Evolutionary conservation across 1,284 basidiomycete genomes (phyloP), one percentile per base, ranked within the genome.

Genomic region (Schizopora paradoxa): DNA sequence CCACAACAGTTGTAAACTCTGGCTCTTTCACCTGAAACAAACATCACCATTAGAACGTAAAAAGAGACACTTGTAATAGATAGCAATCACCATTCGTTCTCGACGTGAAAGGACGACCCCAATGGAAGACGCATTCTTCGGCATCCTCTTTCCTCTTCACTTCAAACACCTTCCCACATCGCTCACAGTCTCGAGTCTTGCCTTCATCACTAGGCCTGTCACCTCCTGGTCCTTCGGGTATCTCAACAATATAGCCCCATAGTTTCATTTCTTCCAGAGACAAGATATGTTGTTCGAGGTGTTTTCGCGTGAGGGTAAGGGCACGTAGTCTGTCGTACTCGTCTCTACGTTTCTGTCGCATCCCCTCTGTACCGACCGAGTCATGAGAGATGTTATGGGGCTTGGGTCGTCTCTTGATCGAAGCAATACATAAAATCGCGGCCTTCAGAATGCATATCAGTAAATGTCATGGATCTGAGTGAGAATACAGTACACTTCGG

Each of bases 281-380:
- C 47, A 87, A 69, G 36, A 86, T 56, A 42, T 84, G 72, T 7
- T 72, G 67, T 42, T 77, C 66, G n/a, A 94, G 65, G 19, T 74
- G 58, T 2, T 66, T 53, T 3, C 64, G 64, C 0, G 81, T 78
- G 41, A 92, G 66, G n/a, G 64, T 68, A 5, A 87, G 68, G 3
- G 75, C 64, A 25, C 76, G 62, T 2, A 82, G 63, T 21, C 77
- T 69, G 51, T 82, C 83, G 29, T 72, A 74, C 6, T 73, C 69
- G 53, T 83, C 82, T 25, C 65, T 65, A 13, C 82, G 80, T 10
- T 70, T 68, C 7, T 69, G 66, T 25, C 87, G 66, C 11, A 89
- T 79, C 7, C 66, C 74, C 45, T 91, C 79, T 0, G 91, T 93
- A 3, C 93, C 92, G 21, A 93, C 77, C 3, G 89, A 92, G 0